These are phyloP conservation scores for Primulina tabacum DNA, from an alignment of 257 asterid species.

Conservation along the genomic window DNA sequence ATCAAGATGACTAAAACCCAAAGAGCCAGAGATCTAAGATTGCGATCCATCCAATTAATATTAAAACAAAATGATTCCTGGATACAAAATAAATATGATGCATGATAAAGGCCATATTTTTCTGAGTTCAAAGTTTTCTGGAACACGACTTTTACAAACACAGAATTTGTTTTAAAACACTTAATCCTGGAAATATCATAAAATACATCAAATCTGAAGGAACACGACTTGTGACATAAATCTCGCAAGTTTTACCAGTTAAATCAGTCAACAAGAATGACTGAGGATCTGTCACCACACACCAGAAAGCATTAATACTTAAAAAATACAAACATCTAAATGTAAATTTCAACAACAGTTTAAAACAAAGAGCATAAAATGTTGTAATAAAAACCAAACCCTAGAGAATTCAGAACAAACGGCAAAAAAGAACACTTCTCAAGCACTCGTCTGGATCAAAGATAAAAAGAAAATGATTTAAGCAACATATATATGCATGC, in stretches of 20 bases:
- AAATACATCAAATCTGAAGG: conserved; percentile 4
- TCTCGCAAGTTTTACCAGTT: conserved; percentile 6
- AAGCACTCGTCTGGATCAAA: conserved; percentile 6
- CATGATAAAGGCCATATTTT: background rate
- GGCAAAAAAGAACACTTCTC: background rate
- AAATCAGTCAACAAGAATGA: conserved; percentile 19
- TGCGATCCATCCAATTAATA: background rate
- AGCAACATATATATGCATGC: conserved; percentile 14
- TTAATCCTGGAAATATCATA: background rate
- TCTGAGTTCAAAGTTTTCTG: background rate
- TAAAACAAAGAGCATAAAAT: background rate
- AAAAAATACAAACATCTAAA: background rate
- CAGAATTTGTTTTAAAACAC: background rate
- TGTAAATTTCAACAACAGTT: background rate
- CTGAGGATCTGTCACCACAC: conserved; percentile 12
- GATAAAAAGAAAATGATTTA: conserved; percentile 17
- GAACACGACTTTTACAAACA: background rate
- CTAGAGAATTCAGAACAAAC: background rate
- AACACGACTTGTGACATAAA: background rate
- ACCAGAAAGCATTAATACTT: conserved; percentile 3
- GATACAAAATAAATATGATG: conserved; percentile 1
- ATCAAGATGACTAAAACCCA: conserved; percentile 1
- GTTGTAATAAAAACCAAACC: too few species aligned
- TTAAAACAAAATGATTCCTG: background rate
- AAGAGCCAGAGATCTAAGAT: conserved; percentile 7